Percentiles rank a stretch among this genome's conserved stretches.
Conservation (phyloP, 768 basidiomycete genomes). For the Epithele typhae region DNA sequence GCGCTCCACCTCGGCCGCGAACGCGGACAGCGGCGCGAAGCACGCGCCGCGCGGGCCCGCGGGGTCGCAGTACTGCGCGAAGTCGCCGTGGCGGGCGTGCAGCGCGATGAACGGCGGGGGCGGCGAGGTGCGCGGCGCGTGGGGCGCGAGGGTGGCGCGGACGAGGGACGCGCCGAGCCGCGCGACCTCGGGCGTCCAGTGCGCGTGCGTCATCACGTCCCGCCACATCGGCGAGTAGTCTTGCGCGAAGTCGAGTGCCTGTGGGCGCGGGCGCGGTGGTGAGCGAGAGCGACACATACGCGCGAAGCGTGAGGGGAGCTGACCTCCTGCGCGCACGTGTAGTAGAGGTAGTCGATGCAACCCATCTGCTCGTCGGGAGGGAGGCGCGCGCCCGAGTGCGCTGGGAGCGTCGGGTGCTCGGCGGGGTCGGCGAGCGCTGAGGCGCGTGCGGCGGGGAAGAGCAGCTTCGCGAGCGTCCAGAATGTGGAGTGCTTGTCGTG, state of each 20-base stretch:
- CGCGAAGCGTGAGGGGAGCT: background rate
- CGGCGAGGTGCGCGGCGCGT: conserved; percentile 6
- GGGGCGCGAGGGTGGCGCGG: conserved; percentile 22
- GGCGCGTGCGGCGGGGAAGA: conserved; percentile 29
- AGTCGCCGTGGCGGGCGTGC: conserved; percentile 35
- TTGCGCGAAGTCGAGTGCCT: conserved; percentile 27
- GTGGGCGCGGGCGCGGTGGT: background rate
- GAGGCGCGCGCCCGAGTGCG: conserved; percentile 17
- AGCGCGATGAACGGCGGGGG: conserved; percentile 29
- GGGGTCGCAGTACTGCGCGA: conserved; percentile 31
- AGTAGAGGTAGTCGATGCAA: conserved; percentile 39
- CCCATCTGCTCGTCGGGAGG: conserved; percentile 35
- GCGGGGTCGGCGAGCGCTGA: conserved; percentile 13
- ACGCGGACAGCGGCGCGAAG: conserved; percentile 34
- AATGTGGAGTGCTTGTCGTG: conserved; percentile 31
- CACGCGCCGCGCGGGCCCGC: conserved; percentile 29
- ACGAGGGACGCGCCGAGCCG: conserved; percentile 28
- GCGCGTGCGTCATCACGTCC: conserved; percentile 29
- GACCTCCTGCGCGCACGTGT: conserved; percentile 28
- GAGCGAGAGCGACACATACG: background rate
- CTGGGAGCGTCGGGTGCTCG: conserved; percentile 20
- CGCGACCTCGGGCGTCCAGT: conserved; percentile 30
- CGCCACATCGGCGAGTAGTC: conserved; percentile 34
- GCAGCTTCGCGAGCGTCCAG: conserved; percentile 28
- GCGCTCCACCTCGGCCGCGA: conserved; percentile 31